Evolutionary conservation across 148 eudicot species (phyloP), one percentile per base, ranked within the genome.

Genomic region (Linanthus parryae): DNA sequence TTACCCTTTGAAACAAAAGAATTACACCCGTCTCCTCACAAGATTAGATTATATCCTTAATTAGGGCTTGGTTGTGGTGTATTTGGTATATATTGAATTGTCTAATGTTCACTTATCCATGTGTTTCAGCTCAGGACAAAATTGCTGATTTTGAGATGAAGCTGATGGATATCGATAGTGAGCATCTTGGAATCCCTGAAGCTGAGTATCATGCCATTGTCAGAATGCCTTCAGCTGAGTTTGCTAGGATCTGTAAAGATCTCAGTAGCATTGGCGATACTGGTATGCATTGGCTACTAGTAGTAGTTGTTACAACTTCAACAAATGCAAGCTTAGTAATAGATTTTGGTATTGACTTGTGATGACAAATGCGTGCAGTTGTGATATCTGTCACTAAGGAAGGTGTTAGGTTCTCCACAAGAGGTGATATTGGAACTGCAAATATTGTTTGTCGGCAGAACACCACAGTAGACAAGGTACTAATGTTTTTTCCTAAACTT

Each of bases 121-220:
- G 48, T 5, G 19, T 43, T 21, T 18, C 66, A 89, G 97, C 84
- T 45, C 95, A 89, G 70, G 97, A 89, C 51, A 89, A 89, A 62
- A 89, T 89, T 56, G 71, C 97, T 16, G 97, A 89, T 54, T 89
- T 89, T 65, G 97, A 89, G 77, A 89, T 89, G 97, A 89, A 89
- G 78, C 79, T 89, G 48, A 85, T 89, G 97, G 88, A 82, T 70
- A 82, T 85, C 52, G 95, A 85, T 52, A 89, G 88, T 43, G 97
- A 89, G 72, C 97, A 89, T 50, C 82, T 89, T 57, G 97, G 97
- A 11, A 85, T 89, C n/a, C 97, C 95, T 12, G 95, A 89, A 72
- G 95, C 95, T 33, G 95, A 85, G 53, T 85, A 89, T 58, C 91
- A 89, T 57, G 91, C 97, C 24, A 89, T 89, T 62, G 90, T 89